A percentile compares a stretch with the other conserved stretches of the same genome.
Evolutionary conservation across 139 green algal species (phyloP).

Genomic region (Chlamydomonas sp.): DNA sequence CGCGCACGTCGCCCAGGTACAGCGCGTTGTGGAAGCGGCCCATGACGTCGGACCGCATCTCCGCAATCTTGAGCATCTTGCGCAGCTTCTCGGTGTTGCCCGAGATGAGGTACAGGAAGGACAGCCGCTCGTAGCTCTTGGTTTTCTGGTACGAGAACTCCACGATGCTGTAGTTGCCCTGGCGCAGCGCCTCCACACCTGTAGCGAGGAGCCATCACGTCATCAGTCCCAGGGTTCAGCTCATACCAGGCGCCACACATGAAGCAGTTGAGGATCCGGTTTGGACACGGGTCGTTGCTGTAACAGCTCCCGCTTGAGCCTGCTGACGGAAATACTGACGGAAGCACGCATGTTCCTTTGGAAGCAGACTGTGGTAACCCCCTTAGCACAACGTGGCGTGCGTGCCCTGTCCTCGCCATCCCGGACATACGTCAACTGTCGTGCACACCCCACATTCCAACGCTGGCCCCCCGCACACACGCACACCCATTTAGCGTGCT

Average conservation of each 20-base stretch:
- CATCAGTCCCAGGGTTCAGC: neutral
- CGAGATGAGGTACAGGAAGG: slow-evolving; percentile 99
- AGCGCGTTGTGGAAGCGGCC: slow-evolving; percentile 97
- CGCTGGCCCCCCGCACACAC: too few relatives aligned
- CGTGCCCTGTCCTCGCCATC: too few relatives aligned
- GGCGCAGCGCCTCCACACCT: slow-evolving; percentile 71
- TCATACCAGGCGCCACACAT: neutral
- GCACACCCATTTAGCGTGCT: neutral
- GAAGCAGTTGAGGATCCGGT: too few relatives aligned
- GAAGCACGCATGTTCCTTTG: too few relatives aligned
- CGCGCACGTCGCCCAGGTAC: slow-evolving; percentile 94
- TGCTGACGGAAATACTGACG: too few relatives aligned
- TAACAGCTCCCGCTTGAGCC: too few relatives aligned
- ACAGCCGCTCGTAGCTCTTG: slow-evolving; percentile 98
- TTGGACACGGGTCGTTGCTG: too few relatives aligned
- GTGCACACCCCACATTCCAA: too few relatives aligned
- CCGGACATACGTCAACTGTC: too few relatives aligned
- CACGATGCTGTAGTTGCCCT: slow-evolving; percentile 98
- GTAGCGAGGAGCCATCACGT: neutral
- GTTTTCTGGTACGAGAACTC: slow-evolving; percentile 99
- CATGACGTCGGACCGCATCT: slow-evolving; percentile 96
- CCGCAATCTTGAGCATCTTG: slow-evolving; percentile 97
- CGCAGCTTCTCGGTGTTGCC: slow-evolving; percentile 85
- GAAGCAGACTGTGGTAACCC: too few relatives aligned
- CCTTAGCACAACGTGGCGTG: too few relatives aligned